Conservation (phyloP, 148 eudicot genomes). For the Tetragonia tetragonoides region DNA sequence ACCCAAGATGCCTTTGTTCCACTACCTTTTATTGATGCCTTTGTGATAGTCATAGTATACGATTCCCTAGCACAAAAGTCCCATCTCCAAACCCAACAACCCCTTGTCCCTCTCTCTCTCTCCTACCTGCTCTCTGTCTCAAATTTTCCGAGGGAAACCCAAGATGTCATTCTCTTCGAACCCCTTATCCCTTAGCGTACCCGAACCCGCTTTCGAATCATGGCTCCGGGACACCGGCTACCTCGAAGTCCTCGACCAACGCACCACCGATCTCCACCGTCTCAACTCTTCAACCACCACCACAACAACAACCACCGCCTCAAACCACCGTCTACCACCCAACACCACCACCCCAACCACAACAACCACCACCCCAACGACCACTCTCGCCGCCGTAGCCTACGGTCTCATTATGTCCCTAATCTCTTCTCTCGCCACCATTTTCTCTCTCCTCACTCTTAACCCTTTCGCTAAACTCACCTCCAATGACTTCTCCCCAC, state of each 20-base stretch:
- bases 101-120: background rate
- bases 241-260: slow-evolving; percentile 84
- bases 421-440: slow-evolving; percentile 42
- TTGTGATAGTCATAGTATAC: no score
- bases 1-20: no score
- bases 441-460: slow-evolving; percentile 62
- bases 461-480: slow-evolving; percentile 79
- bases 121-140: background rate
- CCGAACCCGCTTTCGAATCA: slow-evolving; percentile 79
- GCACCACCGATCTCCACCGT: slow-evolving; percentile 76
- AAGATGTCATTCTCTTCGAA: slow-evolving; percentile 58
- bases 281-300: slow-evolving; percentile 38
- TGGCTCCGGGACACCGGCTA: slow-evolving; percentile 96
- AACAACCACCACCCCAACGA: slow-evolving; percentile 15
- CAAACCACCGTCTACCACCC: slow-evolving; percentile 18
- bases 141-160: no score
- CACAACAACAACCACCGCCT: slow-evolving; percentile 17
- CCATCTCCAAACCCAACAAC: background rate
- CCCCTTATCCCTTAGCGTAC: slow-evolving; percentile 76
- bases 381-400: slow-evolving; percentile 31
- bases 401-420: slow-evolving; percentile 34
- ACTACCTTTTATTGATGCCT: no score
- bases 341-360: slow-evolving; percentile 22
- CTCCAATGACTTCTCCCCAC: slow-evolving; percentile 50
- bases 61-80: no score